Evolutionary conservation across 352 stramenopile species (phyloP).

Genomic region (Lagenidium giganteum): DNA sequence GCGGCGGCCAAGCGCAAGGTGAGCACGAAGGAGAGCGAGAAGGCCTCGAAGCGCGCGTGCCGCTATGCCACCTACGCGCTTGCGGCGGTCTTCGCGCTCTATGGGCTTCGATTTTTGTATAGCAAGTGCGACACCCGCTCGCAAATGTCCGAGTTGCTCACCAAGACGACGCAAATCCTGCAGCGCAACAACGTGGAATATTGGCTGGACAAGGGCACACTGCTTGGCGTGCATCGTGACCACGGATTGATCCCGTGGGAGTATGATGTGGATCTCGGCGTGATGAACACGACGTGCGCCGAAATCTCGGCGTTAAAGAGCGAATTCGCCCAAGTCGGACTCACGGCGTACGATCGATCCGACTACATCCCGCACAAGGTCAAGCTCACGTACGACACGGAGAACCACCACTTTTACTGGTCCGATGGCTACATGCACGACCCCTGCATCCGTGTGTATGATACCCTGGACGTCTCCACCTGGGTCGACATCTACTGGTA

Average conservation of each 20-base stretch:
- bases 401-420: conserved; percentile 80
- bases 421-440: conserved; percentile 70
- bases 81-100: conserved; percentile 20
- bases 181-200: conserved; percentile 69
- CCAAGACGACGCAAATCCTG: conserved; percentile 57
- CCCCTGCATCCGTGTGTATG: conserved; percentile 74
- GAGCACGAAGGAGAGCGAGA: no score
- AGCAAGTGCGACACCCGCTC: conserved; percentile 70
- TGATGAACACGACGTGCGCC: conserved; percentile 67
- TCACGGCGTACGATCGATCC: conserved; percentile 59
- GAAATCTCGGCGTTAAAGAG: conserved; percentile 64
- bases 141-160: conserved; percentile 64
- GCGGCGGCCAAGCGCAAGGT: neutral
- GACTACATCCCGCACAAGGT: conserved; percentile 78
- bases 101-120: conserved; percentile 51
- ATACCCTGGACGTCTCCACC: conserved; percentile 41
- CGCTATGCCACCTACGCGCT: conserved; percentile 27
- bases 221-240: conserved; percentile 66
- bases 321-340: conserved; percentile 51
- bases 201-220: conserved; percentile 79
- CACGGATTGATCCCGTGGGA: conserved; percentile 74
- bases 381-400: conserved; percentile 80
- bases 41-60: conserved; percentile 21
- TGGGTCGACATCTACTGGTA: conserved; percentile 86
- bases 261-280: conserved; percentile 76